A percentile compares a stretch with the other conserved stretches of the same genome.
phyloP scores from a whole-genome alignment of 2,329 filamentous ascomycete species.

The Colletotrichum costaricense region DNA sequence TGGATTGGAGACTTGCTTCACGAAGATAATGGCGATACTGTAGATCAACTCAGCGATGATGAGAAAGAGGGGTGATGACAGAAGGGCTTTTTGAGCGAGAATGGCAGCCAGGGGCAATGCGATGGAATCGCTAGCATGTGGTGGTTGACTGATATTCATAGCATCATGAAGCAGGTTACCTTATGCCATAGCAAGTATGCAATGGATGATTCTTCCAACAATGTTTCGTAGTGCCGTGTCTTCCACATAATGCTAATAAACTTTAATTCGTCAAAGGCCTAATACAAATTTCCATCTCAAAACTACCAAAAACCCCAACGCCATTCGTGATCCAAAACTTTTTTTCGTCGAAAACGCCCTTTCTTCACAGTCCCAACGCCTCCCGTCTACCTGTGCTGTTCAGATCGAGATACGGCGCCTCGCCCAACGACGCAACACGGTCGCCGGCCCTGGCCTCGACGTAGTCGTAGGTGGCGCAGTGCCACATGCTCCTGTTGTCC shows the following conservation, averaged over 20 bases:
- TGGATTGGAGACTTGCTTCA: constrained; percentile 75
- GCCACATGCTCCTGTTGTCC: constrained; percentile 69
- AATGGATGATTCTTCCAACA: neutral
- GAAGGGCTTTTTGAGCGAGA: neutral
- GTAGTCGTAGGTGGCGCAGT: constrained; percentile 72
- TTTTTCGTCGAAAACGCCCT: neutral
- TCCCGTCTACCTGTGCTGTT: constrained; percentile 52
- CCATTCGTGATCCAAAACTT: neutral
- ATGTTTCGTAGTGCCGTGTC: neutral
- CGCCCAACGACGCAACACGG: constrained; percentile 54
- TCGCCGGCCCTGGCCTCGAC: constrained; percentile 54
- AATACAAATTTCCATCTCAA: neutral
- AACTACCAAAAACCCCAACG: constrained; percentile 4
- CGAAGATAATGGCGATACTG: constrained; percentile 63
- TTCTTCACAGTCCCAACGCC: constrained; percentile 42
- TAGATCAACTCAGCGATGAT: constrained; percentile 31
- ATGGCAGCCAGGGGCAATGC: neutral
- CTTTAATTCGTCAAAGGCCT: neutral
- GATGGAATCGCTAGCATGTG: neutral
- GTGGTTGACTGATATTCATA: neutral
- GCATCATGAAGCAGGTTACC: neutral
- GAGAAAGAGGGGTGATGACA: constrained; percentile 17
- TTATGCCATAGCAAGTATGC: neutral
- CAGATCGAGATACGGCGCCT: constrained; percentile 55
- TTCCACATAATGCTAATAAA: neutral